Base-by-base conservation (phyloP, 2,329 filamentous ascomycete species). In the Fusarium sp. region DNA sequence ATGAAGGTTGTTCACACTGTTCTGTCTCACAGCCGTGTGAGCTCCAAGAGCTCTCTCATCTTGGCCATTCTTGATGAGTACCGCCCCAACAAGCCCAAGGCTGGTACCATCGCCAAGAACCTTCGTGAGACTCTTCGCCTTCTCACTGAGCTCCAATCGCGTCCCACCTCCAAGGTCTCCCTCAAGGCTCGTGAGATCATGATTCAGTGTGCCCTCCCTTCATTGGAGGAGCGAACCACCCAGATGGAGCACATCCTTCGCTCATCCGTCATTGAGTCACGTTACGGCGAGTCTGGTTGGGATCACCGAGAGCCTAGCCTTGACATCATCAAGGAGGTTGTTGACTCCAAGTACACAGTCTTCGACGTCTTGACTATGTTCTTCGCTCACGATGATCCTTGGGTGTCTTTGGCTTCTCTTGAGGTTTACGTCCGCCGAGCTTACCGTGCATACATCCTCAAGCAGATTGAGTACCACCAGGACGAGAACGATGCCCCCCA, bases 171-270 rank as follows among this genome's bases (percentile, higher is more conserved):
- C 69, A 99, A 98, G 89, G 95, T 99, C 40, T 93, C 95, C 1
- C 87, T 99, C 70, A 99, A 99, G 86, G 95, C 96, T 44, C 92
- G 96, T 77, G 96, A 99, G 83, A 91, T 98, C 50, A 90, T 99
- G 74, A 99, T 99, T 68, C 96, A 98, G 81, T 97, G 94, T 77
- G 94, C 96, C 53, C 87, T 99, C 77, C 96, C 96, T 19, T 99
- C 96, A 4, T 85, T 99, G 20, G 96, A 98, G 80, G 96, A 99
- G 85, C 91, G 96, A 72, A 92, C 92, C 24, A 88, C 91, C 8
- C 96, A 99, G 83, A 97, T 99, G 95, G 96, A 98, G 84, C 95
- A 98, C 80, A 99, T 99, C 69, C 86, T 99, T 55, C 92, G 94
- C 61, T 97, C 95, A 24, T 95, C 96, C 1, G 96, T 99, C 21